Conservation (phyloP, 192 early-diverging fungal genomes). For the Phlyctochytrium planicorne region DNA sequence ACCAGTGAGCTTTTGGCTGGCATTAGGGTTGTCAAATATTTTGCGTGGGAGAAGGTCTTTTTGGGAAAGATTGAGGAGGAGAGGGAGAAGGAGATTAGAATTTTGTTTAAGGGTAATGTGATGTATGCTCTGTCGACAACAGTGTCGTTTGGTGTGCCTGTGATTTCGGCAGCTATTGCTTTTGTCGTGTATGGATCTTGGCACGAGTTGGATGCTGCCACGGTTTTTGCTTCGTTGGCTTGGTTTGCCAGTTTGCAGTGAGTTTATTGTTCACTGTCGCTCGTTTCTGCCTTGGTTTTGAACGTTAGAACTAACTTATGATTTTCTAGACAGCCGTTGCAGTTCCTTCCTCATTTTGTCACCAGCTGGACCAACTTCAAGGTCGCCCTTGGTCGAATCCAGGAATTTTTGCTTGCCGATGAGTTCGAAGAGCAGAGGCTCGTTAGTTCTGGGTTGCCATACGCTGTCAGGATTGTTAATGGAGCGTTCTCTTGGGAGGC, state of each 20-base stretch:
- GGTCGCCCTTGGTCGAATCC: constrained; percentile 49
- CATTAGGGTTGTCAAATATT: constrained; percentile 78
- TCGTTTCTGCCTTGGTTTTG: not conserved
- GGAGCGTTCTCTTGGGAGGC: constrained; percentile 69
- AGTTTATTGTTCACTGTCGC: too few species aligned
- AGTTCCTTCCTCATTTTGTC: constrained; percentile 53
- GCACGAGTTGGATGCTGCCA: constrained; percentile 26
- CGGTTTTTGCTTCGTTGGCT: constrained; percentile 47
- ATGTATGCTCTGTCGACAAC: constrained; percentile 43
- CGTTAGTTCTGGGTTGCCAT: constrained; percentile 37
- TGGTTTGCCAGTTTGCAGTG: constrained; percentile 47
- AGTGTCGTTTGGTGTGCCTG: constrained; percentile 49
- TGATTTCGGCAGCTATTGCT: constrained; percentile 38
- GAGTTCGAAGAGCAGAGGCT: constrained; percentile 58
- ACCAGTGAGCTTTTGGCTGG: constrained; percentile 68
- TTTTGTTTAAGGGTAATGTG: constrained; percentile 34
- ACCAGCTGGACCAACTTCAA: constrained; percentile 48
- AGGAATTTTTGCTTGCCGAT: constrained; percentile 53
- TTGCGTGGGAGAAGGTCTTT: constrained; percentile 69
- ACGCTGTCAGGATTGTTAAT: constrained; percentile 57
- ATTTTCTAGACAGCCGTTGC: constrained; percentile 41
- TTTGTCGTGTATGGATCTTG: constrained; percentile 46
- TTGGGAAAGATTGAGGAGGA: constrained; percentile 60
- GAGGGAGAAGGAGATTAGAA: constrained; percentile 42
- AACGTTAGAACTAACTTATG: not conserved